Conservation (phyloP, 1,139 yeast genomes). For the Lodderomyces pseudojiufengensis region DNA sequence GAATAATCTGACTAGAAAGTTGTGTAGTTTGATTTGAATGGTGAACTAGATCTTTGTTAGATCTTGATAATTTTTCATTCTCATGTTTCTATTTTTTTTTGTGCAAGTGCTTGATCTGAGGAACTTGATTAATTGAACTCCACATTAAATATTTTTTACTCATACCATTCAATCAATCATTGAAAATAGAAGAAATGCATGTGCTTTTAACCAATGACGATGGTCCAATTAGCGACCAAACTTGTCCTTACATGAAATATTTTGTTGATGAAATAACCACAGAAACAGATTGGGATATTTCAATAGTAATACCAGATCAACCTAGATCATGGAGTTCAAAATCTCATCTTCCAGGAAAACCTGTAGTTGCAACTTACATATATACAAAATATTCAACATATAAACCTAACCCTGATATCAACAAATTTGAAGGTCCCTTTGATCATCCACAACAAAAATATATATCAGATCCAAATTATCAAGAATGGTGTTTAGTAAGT, state of each 20-base stretch:
- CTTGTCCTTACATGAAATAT: constrained; percentile 85
- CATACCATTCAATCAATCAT: too few species aligned
- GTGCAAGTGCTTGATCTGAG: too few species aligned
- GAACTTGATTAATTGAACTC: neutral
- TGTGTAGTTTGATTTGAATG: too few species aligned
- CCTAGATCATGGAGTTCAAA: constrained; percentile 95
- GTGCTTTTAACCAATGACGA: constrained; percentile 81
- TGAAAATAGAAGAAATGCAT: too few species aligned
- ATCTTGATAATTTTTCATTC: too few species aligned
- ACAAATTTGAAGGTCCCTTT: constrained; percentile 69
- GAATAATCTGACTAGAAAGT: too few species aligned
- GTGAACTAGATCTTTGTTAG: neutral
- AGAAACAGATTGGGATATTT: constrained; percentile 77
- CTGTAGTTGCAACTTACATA: constrained; percentile 63
- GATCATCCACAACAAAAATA: constrained; percentile 35
- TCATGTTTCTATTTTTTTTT: too few species aligned
- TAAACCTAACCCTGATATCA: constrained; percentile 25
- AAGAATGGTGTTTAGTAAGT: constrained; percentile 83
- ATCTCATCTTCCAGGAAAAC: constrained; percentile 90
- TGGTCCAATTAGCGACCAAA: constrained; percentile 79
- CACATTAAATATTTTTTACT: too few species aligned
- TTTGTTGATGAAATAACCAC: constrained; percentile 66
- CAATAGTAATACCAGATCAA: constrained; percentile 77
- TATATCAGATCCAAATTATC: constrained; percentile 33
- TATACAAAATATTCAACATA: constrained; percentile 46